phyloP scores from a whole-genome alignment of 23 red algal genomes.

The Gracilaria caudata region DNA sequence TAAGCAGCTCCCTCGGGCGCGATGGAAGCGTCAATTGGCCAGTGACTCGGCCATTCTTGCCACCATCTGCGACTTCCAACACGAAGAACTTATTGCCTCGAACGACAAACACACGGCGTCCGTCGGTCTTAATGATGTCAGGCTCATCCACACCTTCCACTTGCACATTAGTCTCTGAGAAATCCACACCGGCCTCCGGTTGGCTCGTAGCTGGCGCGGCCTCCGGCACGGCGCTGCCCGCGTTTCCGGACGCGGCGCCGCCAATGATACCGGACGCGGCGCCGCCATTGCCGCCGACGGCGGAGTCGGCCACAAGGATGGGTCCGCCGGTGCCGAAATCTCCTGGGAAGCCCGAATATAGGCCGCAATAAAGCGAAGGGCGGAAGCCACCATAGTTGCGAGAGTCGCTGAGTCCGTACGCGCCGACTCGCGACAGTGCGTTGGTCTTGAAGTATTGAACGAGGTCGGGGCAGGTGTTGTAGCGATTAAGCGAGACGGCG shows the following conservation, averaged over 20 bases:
- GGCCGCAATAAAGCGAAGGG: not conserved
- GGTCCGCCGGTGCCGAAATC: not conserved
- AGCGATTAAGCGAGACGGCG: conserved; percentile 8
- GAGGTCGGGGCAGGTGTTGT: not conserved
- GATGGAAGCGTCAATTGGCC: conserved; percentile 35
- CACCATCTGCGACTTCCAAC: conserved; percentile 16
- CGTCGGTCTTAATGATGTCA: conserved; percentile 75
- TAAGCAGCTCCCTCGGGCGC: conserved; percentile 53
- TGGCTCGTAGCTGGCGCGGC: not conserved
- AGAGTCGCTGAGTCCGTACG: conserved; percentile 23
- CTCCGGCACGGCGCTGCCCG: not conserved
- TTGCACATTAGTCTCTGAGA: conserved; percentile 62
- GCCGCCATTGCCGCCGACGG: not conserved
- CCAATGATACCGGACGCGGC: not conserved
- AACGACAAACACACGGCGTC: conserved; percentile 41
- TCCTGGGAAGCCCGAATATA: not conserved
- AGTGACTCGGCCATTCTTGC: not conserved
- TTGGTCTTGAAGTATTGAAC: conserved; percentile 1
- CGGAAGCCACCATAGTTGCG: not conserved
- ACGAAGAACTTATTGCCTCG: conserved; percentile 49
- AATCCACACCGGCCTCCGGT: conserved; percentile 44
- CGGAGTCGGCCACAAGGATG: not conserved
- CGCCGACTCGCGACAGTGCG: conserved; percentile 23
- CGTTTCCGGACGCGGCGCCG: not conserved
- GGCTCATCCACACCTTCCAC: conserved; percentile 63